Conservation (phyloP, 345 rosid species). For the Erysimum cheiranthoides region DNA sequence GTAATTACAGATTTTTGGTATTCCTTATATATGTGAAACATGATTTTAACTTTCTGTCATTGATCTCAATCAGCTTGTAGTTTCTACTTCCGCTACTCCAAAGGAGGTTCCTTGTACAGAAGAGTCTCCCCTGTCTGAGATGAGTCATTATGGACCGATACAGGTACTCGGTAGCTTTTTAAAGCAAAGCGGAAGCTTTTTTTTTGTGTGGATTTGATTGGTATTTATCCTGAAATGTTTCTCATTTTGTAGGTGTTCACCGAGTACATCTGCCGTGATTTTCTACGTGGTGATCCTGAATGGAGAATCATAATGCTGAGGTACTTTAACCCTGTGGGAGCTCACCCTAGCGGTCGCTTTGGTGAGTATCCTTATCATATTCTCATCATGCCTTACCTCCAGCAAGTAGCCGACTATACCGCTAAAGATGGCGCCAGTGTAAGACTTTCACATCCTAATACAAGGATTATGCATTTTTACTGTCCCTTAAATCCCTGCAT, state of each 20-base stretch:
- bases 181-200: background rate
- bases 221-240: slow-evolving; percentile 2
- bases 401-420: slow-evolving; percentile 88
- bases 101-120: slow-evolving; percentile 97
- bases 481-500: background rate
- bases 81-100: slow-evolving; percentile 99
- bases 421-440: slow-evolving; percentile 98
- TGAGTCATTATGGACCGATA: slow-evolving; percentile 90
- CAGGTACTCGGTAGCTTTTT: slow-evolving; percentile 56
- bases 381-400: slow-evolving; percentile 99
- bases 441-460: slow-evolving; percentile 43
- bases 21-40: background rate
- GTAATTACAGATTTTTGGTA: slow-evolving; percentile 18
- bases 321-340: slow-evolving; percentile 98
- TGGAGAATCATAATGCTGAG: slow-evolving; percentile 95
- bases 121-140: slow-evolving; percentile 70
- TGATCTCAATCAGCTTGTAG: slow-evolving; percentile 73
- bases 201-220: slow-evolving; percentile 15
- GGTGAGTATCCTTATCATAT: slow-evolving; percentile 98
- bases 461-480: background rate
- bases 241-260: slow-evolving; percentile 71
- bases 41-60: slow-evolving; percentile 33
- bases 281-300: slow-evolving; percentile 66
- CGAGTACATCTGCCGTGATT: slow-evolving; percentile 91
- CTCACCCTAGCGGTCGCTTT: slow-evolving; percentile 88